These are phyloP conservation scores for Alternaria sp. DNA, from an alignment of 2,329 filamentous ascomycete species.

Conservation along the genomic window DNA sequence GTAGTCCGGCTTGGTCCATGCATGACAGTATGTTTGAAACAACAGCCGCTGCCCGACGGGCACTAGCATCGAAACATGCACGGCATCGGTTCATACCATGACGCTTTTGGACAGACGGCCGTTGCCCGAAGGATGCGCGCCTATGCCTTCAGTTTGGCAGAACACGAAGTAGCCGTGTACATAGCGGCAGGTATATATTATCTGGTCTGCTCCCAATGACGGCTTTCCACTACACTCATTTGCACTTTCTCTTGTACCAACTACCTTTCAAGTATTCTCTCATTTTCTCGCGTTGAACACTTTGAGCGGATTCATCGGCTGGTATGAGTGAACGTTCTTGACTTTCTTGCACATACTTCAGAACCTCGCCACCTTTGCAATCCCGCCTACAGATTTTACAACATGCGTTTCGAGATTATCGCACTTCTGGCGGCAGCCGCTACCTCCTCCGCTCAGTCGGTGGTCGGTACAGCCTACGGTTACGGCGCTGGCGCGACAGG, in stretches of 20 bases:
- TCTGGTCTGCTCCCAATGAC: not conserved
- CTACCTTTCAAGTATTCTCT: slow-evolving; percentile 10
- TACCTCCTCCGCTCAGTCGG: slow-evolving; percentile 32
- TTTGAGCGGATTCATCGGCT: slow-evolving; percentile 35
- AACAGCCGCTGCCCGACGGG: not conserved
- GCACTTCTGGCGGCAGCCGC: slow-evolving; percentile 28
- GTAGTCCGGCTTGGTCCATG: slow-evolving; percentile 3
- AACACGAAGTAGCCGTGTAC: not conserved
- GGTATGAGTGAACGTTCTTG: slow-evolving; percentile 34
- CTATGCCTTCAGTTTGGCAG: not conserved
- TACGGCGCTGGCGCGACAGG: slow-evolving; percentile 38
- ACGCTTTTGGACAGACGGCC: not conserved
- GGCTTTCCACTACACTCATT: slow-evolving; percentile 10
- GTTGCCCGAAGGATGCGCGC: slow-evolving; percentile 1
- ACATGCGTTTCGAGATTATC: slow-evolving; percentile 33
- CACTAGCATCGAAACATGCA: slow-evolving; percentile 2
- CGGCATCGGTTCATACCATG: slow-evolving; percentile 7
- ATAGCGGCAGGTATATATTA: not conserved
- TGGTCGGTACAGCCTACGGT: slow-evolving; percentile 37
- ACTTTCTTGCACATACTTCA: slow-evolving; percentile 11
- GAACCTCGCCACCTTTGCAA: not conserved
- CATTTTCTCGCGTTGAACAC: slow-evolving; percentile 26
- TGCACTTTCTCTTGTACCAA: not conserved
- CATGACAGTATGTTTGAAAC: slow-evolving; percentile 3
- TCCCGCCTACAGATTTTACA: not conserved